phyloP scores from a whole-genome alignment of 2,329 filamentous ascomycete species.

The Drechslerella stenobrocha region DNA sequence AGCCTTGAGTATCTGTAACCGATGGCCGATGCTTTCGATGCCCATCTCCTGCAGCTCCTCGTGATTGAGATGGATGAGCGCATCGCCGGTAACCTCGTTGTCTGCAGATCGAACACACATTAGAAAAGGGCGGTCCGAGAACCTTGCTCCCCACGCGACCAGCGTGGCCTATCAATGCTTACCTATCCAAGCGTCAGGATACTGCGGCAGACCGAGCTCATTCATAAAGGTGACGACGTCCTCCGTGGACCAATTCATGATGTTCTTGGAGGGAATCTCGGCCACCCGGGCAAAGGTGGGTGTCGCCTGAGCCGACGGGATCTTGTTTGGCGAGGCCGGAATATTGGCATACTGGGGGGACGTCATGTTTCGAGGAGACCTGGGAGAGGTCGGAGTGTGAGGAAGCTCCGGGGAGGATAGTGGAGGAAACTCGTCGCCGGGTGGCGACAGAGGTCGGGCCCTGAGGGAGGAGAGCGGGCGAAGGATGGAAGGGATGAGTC shows the following conservation, averaged over 20 bases:
- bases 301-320: conserved; percentile 46
- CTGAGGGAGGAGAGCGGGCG: conserved; percentile 49
- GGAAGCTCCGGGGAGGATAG: conserved; percentile 43
- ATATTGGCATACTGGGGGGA: conserved; percentile 47
- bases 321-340: conserved; percentile 45
- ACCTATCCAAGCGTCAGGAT: conserved; percentile 82
- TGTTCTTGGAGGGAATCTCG: conserved; percentile 67
- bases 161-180: conserved; percentile 55
- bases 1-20: conserved; percentile 89
- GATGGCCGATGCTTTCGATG: conserved; percentile 87
- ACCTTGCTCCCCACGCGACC: neutral
- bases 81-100: conserved; percentile 92
- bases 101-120: conserved; percentile 61
- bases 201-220: conserved; percentile 77
- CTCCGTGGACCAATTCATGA: conserved; percentile 78
- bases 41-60: conserved; percentile 96
- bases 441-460: conserved; percentile 47
- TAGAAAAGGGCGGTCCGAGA: neutral
- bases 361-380: conserved; percentile 47
- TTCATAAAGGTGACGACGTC: conserved; percentile 89
- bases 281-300: conserved; percentile 54
- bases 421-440: conserved; percentile 46
- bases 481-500: conserved; percentile 49
- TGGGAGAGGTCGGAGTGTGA: conserved; percentile 47
- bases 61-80: conserved; percentile 82